Evolutionary conservation across 305 asterid genomes (phyloP).

Genomic region (Andrographis paniculata): DNA sequence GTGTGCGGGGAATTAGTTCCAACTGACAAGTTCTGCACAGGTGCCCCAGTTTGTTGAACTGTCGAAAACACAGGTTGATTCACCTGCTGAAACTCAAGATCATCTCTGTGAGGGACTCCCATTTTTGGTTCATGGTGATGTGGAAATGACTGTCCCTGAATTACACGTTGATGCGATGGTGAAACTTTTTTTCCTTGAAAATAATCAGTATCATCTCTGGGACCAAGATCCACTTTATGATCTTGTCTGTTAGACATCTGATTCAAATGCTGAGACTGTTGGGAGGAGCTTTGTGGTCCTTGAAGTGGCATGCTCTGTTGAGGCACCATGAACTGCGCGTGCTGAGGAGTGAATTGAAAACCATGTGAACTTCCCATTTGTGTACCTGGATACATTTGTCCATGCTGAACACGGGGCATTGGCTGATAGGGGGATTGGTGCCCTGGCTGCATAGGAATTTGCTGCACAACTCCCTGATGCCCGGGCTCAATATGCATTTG

Average conservation of each 20-base stretch:
- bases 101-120: conserved; percentile 47
- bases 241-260: conserved; percentile 61
- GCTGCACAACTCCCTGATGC: conserved; percentile 45
- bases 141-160: conserved; percentile 54
- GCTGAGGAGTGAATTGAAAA: conserved; percentile 48
- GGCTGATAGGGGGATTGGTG: conserved; percentile 40
- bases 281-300: conserved; percentile 48
- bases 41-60: conserved; percentile 38
- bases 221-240: conserved; percentile 42
- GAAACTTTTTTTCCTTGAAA: conserved; percentile 60
- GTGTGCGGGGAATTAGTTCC: conserved; percentile 35
- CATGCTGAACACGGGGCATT: conserved; percentile 34
- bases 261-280: conserved; percentile 40
- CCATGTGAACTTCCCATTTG: conserved; percentile 53
- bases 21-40: conserved; percentile 36
- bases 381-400: conserved; percentile 44
- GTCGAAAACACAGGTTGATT: conserved; percentile 62
- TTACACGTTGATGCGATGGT: conserved; percentile 41
- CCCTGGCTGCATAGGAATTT: conserved; percentile 34
- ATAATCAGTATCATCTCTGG: conserved; percentile 45
- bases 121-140: conserved; percentile 51
- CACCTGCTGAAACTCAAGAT: conserved; percentile 46
- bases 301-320: conserved; percentile 52
- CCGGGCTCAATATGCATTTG: conserved; percentile 38
- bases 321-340: conserved; percentile 42